These are phyloP conservation scores for Globisporangium splendens DNA, from an alignment of 352 stramenopile species.

Conservation along the genomic window DNA sequence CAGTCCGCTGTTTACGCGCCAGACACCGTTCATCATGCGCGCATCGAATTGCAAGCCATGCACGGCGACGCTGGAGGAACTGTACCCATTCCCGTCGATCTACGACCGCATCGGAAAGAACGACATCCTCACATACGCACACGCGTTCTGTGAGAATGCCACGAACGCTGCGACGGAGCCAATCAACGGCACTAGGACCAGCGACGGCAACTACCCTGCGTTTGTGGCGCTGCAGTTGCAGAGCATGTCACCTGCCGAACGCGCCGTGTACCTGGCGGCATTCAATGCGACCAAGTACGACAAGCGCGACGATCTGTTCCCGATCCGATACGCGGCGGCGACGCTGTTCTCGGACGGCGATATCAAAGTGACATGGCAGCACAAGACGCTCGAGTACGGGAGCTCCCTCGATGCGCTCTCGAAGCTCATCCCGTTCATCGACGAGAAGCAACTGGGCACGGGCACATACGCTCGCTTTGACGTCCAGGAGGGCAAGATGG, in stretches of 20 bases:
- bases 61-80: slow-evolving; percentile 55
- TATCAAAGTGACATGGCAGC: slow-evolving; percentile 41
- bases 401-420: slow-evolving; percentile 56
- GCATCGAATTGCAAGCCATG: slow-evolving; percentile 52
- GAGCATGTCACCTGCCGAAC: slow-evolving; percentile 21
- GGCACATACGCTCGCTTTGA: slow-evolving; percentile 1
- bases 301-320: slow-evolving; percentile 65
- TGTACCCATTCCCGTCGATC: slow-evolving; percentile 84
- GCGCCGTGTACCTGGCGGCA: slow-evolving; percentile 36
- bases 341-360: slow-evolving; percentile 71
- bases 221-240: slow-evolving; percentile 33
- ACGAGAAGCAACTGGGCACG: slow-evolving; percentile 22
- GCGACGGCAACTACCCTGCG: slow-evolving; percentile 2
- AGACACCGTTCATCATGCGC: slow-evolving; percentile 62
- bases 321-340: slow-evolving; percentile 74
- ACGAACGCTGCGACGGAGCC: neutral
- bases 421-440: slow-evolving; percentile 59
- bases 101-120: slow-evolving; percentile 58
- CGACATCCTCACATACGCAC: slow-evolving; percentile 49
- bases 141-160: slow-evolving; percentile 19
- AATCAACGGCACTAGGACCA: neutral
- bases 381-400: slow-evolving; percentile 67
- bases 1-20: slow-evolving; percentile 40
- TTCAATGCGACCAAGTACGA: slow-evolving; percentile 29
- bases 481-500: neutral